A percentile compares a stretch with the other conserved stretches of the same genome.
These are phyloP conservation scores for Pythium biforme DNA, from an alignment of 352 stramenopile species.

Conservation along the genomic window DNA sequence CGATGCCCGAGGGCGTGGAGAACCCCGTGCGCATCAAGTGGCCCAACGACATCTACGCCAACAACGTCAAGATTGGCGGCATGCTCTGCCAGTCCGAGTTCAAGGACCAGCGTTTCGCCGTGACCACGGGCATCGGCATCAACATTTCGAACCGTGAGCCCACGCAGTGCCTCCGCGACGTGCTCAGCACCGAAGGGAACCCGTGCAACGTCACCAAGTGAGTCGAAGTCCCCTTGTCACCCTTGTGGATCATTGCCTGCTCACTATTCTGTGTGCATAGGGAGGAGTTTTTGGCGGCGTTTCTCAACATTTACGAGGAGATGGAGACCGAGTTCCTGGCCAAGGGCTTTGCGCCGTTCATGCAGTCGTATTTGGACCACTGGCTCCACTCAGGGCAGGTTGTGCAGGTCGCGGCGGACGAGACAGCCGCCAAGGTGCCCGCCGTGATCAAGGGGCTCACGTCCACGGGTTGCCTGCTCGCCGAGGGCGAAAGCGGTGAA, in stretches of 20 bases:
- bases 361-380: constrained; percentile 73
- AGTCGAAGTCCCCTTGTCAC: constrained; percentile 8
- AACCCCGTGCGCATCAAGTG: constrained; percentile 89
- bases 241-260: background rate
- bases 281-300: constrained; percentile 84
- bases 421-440: constrained; percentile 34
- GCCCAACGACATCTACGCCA: constrained; percentile 91
- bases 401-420: constrained; percentile 66
- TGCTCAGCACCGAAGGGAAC: constrained; percentile 53
- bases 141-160: constrained; percentile 89
- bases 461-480: constrained; percentile 74
- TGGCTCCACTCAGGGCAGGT: constrained; percentile 87
- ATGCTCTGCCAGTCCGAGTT: constrained; percentile 90
- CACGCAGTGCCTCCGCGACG: constrained; percentile 86
- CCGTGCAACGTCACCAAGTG: constrained; percentile 80
- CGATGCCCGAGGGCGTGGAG: constrained; percentile 23
- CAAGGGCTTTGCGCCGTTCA: constrained; percentile 85
- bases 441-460: constrained; percentile 82
- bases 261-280: constrained; percentile 27
- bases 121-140: constrained; percentile 88
- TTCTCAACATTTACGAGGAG: constrained; percentile 86
- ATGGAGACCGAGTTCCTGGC: constrained; percentile 82
- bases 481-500: constrained; percentile 51
- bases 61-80: constrained; percentile 87
- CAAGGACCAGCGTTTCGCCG: constrained; percentile 67